Percentiles rank a stretch among this genome's conserved stretches.
phyloP scores from a whole-genome alignment of 148 eudicot species.

The Fagopyrum tataricum region DNA sequence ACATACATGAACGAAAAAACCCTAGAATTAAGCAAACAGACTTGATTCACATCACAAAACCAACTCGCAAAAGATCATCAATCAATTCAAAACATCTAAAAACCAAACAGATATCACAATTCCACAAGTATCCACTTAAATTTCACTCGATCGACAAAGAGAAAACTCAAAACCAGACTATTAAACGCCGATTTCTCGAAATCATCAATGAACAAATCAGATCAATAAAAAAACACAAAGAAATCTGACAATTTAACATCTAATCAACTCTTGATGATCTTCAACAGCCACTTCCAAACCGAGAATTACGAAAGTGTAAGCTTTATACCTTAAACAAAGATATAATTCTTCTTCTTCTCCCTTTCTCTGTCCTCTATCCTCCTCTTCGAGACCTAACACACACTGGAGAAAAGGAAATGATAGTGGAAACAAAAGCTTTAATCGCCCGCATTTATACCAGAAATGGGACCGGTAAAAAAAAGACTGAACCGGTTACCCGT shows the following conservation, averaged over 20 bases:
- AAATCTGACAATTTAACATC: neutral
- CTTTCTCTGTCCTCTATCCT: neutral
- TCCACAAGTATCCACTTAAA: neutral
- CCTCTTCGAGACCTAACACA: neutral
- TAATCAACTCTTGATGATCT: neutral
- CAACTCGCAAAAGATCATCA: neutral
- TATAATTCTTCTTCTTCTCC: neutral
- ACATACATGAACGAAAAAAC: too few species aligned
- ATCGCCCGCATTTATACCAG: neutral
- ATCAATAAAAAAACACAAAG: constrained; percentile 3
- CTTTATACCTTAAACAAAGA: constrained; percentile 2
- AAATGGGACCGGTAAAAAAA: neutral
- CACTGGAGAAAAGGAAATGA: neutral
- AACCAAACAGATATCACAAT: neutral
- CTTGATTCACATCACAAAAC: neutral
- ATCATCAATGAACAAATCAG: neutral
- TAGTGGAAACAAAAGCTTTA: neutral
- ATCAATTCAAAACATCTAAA: neutral
- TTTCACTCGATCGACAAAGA: neutral
- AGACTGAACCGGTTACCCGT: constrained; percentile 4
- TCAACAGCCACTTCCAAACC: neutral
- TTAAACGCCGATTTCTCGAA: neutral
- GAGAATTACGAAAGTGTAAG: neutral
- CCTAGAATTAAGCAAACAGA: neutral
- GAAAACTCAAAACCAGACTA: neutral